Evolutionary conservation across 495 filamentous ascomycete species (phyloP).

Genomic region (Monascus purpureus): DNA sequence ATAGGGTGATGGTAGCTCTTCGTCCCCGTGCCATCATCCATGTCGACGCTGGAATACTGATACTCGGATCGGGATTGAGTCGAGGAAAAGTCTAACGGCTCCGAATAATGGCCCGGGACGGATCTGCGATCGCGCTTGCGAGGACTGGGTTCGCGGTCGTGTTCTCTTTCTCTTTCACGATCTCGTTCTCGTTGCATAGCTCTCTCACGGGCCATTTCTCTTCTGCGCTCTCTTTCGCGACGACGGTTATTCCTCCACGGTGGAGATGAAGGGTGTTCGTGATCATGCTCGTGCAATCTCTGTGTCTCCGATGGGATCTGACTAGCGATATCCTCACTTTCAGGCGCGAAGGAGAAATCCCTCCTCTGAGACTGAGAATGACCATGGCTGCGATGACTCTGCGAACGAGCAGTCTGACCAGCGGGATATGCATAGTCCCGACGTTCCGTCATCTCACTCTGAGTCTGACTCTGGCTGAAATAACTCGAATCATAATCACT

Average conservation of each 20-base stretch:
- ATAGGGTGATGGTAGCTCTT: conserved; percentile 72
- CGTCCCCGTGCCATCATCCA: conserved; percentile 53
- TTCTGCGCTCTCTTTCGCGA: not conserved
- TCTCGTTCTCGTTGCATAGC: not conserved
- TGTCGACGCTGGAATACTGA: conserved; percentile 35
- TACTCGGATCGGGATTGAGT: conserved; percentile 28
- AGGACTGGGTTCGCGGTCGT: conserved; percentile 3
- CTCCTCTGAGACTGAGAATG: not conserved
- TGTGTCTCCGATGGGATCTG: no score
- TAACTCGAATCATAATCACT: conserved; percentile 39
- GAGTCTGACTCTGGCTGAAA: conserved; percentile 36
- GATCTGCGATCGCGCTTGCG: conserved; percentile 19
- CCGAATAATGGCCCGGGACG: conserved; percentile 42
- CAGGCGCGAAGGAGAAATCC: not conserved
- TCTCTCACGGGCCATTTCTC: no score
- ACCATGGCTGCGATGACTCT: not conserved
- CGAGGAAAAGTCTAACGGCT: conserved; percentile 36
- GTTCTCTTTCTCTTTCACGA: conserved; percentile 2
- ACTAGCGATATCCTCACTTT: no score
- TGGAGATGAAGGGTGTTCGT: no score
- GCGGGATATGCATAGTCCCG: not conserved
- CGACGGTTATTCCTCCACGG: not conserved
- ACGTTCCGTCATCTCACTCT: not conserved
- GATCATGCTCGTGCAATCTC: conserved; percentile 10
- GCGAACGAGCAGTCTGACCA: not conserved